These are phyloP conservation scores for Trichosporon sp. DNA, from an alignment of 1,284 basidiomycete species.

Conservation along the genomic window DNA sequence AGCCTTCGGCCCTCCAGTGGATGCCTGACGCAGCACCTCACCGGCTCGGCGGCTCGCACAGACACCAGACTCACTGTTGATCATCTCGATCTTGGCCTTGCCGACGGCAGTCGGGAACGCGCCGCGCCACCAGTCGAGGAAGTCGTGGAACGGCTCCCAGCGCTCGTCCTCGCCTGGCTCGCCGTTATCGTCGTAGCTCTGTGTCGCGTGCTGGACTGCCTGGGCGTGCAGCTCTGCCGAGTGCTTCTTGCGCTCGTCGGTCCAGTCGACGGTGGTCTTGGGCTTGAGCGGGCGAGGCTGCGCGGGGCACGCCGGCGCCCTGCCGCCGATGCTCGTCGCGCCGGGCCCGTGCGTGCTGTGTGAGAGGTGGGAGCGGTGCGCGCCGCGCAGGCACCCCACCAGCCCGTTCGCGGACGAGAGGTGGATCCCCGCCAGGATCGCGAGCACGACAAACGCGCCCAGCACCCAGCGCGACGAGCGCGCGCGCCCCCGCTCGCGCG, in stretches of 20 bases:
- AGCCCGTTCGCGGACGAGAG: not conserved
- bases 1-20: too few relatives aligned
- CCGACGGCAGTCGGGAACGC: constrained; percentile 39
- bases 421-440: not conserved
- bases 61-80: constrained; percentile 51
- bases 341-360: not conserved
- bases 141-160: constrained; percentile 47
- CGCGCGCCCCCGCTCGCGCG: too few relatives aligned
- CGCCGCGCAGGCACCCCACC: not conserved
- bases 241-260: constrained; percentile 27
- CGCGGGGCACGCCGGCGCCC: constrained; percentile 29
- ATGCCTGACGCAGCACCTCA: too few relatives aligned
- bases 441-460: not conserved
- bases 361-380: not conserved
- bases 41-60: too few relatives aligned
- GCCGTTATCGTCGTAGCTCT: constrained; percentile 48
- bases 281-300: constrained; percentile 40
- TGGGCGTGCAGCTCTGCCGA: constrained; percentile 32
- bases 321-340: not conserved
- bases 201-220: constrained; percentile 46
- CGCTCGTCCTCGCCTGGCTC: constrained; percentile 45
- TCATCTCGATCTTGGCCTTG: constrained; percentile 43
- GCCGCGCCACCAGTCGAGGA: constrained; percentile 41
- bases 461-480: not conserved
- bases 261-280: constrained; percentile 30